Conservation (phyloP, 441 rosid species). For the Syzygium syzygioides region DNA sequence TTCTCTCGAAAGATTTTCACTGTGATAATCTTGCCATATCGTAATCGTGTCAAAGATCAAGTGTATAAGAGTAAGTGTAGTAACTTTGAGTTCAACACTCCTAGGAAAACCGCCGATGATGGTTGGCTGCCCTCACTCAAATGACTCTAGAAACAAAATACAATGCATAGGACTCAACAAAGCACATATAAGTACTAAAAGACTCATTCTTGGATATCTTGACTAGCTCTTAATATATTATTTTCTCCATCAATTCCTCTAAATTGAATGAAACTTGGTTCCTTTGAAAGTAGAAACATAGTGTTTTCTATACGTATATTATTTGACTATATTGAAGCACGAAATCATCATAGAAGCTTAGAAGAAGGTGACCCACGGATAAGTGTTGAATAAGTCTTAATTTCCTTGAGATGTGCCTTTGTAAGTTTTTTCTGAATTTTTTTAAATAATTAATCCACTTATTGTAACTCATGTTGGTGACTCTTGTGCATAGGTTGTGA, state of each 20-base stretch:
- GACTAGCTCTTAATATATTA: background rate
- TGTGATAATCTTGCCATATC: too few relatives aligned
- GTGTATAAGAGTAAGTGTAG: too few relatives aligned
- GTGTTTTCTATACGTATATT: background rate
- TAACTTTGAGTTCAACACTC: too few relatives aligned
- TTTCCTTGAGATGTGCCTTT: background rate
- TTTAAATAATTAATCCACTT: too few relatives aligned
- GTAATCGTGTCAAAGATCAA: too few relatives aligned
- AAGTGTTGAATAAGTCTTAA: background rate
- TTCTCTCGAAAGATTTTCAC: too few relatives aligned
- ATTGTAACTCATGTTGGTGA: background rate
- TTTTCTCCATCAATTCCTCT: background rate
- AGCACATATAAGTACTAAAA: background rate
- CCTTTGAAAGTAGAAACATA: background rate
- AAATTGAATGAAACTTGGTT: background rate
- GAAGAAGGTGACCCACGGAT: background rate
- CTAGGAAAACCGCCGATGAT: too few relatives aligned
- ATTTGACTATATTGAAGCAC: background rate
- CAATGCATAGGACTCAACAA: fast-evolving
- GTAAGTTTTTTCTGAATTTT: too few relatives aligned
- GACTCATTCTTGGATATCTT: background rate
- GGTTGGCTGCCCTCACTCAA: background rate
- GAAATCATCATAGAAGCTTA: background rate
- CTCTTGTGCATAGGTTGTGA: background rate
- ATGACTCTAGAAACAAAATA: background rate